Percentiles rank a stretch among this genome's conserved stretches.
phyloP scores from a whole-genome alignment of 2,329 filamentous ascomycete genomes.

The Aspergillus luchuensis region DNA sequence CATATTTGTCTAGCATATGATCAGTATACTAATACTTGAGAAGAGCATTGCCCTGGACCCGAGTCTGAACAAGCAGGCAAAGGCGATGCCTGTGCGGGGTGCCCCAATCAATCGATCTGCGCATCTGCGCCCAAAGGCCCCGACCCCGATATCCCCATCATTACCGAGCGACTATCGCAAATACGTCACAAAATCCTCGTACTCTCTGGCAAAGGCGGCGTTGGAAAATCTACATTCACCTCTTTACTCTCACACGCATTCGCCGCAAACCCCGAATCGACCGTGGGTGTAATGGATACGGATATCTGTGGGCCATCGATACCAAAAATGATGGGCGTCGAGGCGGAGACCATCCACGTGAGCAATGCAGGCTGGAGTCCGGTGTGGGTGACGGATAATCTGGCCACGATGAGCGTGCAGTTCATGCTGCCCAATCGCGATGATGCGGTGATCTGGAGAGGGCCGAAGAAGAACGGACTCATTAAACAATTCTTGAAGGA shows the following conservation, averaged over 20 bases:
- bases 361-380: conserved; percentile 88
- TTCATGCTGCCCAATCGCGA: conserved; percentile 96
- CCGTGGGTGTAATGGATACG: conserved; percentile 94
- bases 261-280: conserved; percentile 73
- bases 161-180: conserved; percentile 76
- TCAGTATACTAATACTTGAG: conserved; percentile 6
- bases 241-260: conserved; percentile 87
- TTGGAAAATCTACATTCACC: conserved; percentile 94
- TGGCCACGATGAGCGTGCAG: conserved; percentile 95
- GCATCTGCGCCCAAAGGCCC: conserved; percentile 92
- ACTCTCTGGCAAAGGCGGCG: conserved; percentile 90
- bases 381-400: conserved; percentile 91
- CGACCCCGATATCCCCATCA: conserved; percentile 88
- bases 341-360: conserved; percentile 89
- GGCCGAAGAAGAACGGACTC: conserved; percentile 96
- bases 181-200: conserved; percentile 93
- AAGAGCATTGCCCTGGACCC: conserved; percentile 88
- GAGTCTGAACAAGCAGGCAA: conserved; percentile 58
- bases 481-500: conserved; percentile 99
- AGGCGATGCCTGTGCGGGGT: conserved; percentile 85
- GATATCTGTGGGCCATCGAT: conserved; percentile 96
- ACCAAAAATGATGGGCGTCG: conserved; percentile 98
- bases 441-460: conserved; percentile 95
- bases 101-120: conserved; percentile 94
- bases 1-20: neutral